A percentile compares a stretch with the other conserved stretches of the same genome.
Conservation (phyloP, 2,329 filamentous ascomycete species). For the Pseudovirgaria hyperparasitica region DNA sequence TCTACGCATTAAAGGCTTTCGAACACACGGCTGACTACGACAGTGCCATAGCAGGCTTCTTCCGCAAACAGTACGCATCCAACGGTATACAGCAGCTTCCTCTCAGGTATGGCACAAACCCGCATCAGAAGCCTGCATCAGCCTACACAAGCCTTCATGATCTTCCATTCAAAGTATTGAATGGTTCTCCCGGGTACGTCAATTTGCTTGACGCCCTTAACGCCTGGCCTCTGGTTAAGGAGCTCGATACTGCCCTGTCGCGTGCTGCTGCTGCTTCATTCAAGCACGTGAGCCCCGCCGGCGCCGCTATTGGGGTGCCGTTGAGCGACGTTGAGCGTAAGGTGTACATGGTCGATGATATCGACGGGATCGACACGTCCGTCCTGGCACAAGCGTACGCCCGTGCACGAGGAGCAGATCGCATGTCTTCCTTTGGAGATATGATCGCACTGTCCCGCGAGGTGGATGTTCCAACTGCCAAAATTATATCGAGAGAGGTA, state of each 20-base stretch:
- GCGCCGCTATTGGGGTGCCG: conserved; percentile 84
- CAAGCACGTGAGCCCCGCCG: conserved; percentile 93
- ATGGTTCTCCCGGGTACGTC: conserved; percentile 87
- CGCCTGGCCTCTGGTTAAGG: conserved; percentile 93
- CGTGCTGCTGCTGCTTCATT: conserved; percentile 91
- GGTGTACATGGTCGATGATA: conserved; percentile 97
- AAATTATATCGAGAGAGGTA: conserved; percentile 95
- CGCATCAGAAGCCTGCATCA: conserved; percentile 92
- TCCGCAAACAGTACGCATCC: conserved; percentile 90
- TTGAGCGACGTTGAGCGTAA: conserved; percentile 81
- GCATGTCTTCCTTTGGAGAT: conserved; percentile 98
- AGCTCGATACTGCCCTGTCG: conserved; percentile 78
- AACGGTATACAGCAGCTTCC: conserved; percentile 72
- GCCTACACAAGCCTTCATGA: conserved; percentile 61
- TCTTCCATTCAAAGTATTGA: conserved; percentile 89
- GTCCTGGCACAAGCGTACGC: conserved; percentile 88
- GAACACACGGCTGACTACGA: conserved; percentile 98
- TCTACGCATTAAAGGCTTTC: conserved; percentile 93
- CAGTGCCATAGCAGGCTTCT: conserved; percentile 86
- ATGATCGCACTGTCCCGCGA: conserved; percentile 85
- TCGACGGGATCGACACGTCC: conserved; percentile 76
- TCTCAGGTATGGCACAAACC: conserved; percentile 91
- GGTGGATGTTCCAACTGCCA: conserved; percentile 85
- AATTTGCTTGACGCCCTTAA: conserved; percentile 95
- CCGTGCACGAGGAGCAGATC: conserved; percentile 85